These are phyloP conservation scores for Backusella luteola DNA, from an alignment of 192 early-diverging fungal species.

Conservation along the genomic window DNA sequence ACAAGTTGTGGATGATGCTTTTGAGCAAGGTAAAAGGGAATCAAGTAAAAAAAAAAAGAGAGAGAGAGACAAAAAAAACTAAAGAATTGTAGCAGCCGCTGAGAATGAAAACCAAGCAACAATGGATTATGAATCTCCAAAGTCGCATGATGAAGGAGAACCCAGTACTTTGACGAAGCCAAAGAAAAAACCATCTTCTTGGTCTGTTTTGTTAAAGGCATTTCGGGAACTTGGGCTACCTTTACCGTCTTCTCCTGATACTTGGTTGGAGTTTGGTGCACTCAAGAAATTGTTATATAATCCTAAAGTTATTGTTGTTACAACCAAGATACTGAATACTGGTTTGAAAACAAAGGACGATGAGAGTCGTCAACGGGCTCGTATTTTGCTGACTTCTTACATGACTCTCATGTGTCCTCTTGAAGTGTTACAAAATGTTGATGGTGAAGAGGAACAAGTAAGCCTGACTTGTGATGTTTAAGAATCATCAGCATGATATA, in stretches of 20 bases:
- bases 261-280: constrained; percentile 28
- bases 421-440: constrained; percentile 55
- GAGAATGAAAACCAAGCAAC: background rate
- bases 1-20: background rate
- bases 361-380: constrained; percentile 44
- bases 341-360: constrained; percentile 34
- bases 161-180: background rate
- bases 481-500: background rate
- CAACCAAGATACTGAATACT: constrained; percentile 36
- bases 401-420: constrained; percentile 66
- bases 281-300: constrained; percentile 31
- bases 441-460: constrained; percentile 55
- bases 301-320: constrained; percentile 36
- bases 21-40: background rate
- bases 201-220: constrained; percentile 10
- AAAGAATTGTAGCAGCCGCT: background rate
- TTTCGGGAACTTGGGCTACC: constrained; percentile 16
- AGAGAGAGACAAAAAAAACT: background rate
- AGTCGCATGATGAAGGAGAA: background rate
- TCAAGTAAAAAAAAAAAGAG: background rate
- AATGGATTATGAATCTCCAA: background rate
- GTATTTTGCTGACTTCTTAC: constrained; percentile 71
- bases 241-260: background rate
- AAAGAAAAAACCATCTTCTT: constrained; percentile 5
- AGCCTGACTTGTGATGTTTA: constrained; percentile 4